Percentiles rank a stretch among this genome's conserved stretches.
These are phyloP conservation scores for Ceratocystis smalleyi DNA, from an alignment of 2,329 filamentous ascomycete species.

Conservation along the genomic window DNA sequence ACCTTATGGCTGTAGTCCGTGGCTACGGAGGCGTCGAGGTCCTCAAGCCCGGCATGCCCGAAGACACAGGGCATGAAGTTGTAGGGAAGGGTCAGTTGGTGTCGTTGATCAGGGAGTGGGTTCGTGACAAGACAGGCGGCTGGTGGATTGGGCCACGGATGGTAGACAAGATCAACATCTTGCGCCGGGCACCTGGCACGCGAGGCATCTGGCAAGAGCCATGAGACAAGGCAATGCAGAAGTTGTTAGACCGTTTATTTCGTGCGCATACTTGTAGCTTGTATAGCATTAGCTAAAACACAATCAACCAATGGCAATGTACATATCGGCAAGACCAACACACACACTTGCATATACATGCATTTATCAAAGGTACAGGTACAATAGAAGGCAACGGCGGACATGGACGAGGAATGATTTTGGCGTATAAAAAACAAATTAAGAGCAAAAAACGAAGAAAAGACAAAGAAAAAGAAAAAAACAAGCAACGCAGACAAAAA, in stretches of 20 bases:
- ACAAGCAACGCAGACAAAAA: background rate
- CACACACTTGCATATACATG: background rate
- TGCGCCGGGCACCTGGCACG: constrained; percentile 8
- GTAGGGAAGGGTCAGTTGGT: constrained; percentile 33
- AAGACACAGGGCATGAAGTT: constrained; percentile 21
- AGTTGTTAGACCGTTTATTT: no score
- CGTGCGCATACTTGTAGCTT: background rate
- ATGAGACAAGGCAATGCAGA: background rate
- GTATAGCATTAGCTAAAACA: background rate
- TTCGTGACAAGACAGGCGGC: constrained; percentile 37
- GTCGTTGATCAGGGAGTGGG: constrained; percentile 26
- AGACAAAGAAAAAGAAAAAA: background rate
- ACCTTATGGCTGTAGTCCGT: constrained; percentile 39
- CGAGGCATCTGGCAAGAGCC: constrained; percentile 9
- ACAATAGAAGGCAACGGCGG: background rate
- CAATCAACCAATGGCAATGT: no score
- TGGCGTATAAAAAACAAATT: background rate
- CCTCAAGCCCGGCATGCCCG: constrained; percentile 31
- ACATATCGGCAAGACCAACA: no score
- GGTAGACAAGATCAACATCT: constrained; percentile 32
- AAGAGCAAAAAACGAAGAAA: background rate
- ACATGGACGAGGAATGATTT: background rate
- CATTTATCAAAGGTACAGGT: background rate
- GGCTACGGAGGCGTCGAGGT: constrained; percentile 46
- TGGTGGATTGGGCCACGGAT: constrained; percentile 52